A percentile compares a stretch with the other conserved stretches of the same genome.
Evolutionary conservation across 768 basidiomycete species (phyloP).

Genomic region (Lanmaoa pseudosensibilis): DNA sequence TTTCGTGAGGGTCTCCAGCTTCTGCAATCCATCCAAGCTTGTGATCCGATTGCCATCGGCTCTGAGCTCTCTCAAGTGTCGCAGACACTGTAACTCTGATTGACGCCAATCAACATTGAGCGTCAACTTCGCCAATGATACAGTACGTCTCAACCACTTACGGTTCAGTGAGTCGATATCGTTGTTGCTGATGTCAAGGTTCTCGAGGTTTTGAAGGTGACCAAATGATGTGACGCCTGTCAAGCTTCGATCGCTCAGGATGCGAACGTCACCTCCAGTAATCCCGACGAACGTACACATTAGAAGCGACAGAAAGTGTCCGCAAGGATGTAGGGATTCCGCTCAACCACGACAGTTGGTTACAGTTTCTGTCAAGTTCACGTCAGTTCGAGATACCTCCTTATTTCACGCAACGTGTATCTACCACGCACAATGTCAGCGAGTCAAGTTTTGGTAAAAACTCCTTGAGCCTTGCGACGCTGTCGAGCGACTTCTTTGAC

Average conservation of each 20-base stretch:
- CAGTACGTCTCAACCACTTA: conserved; percentile 43
- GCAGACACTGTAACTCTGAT: conserved; percentile 79
- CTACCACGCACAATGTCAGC: conserved; percentile 65
- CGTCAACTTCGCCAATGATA: neutral
- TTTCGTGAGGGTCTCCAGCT: conserved; percentile 79
- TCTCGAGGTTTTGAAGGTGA: conserved; percentile 83
- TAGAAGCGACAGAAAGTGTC: conserved; percentile 75
- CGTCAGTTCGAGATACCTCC: conserved; percentile 15
- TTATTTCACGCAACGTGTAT: conserved; percentile 3
- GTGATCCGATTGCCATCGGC: conserved; percentile 85
- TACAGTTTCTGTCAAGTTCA: conserved; percentile 54
- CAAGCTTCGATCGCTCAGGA: conserved; percentile 50
- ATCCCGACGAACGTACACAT: conserved; percentile 47
- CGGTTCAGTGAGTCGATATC: conserved; percentile 84
- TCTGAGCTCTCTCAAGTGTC: conserved; percentile 83
- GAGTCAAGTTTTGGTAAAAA: conserved; percentile 81
- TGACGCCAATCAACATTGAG: conserved; percentile 10
- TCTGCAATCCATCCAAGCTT: conserved; percentile 72
- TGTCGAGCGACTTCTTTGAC: conserved; percentile 56
- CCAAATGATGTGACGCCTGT: conserved; percentile 85
- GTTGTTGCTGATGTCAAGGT: conserved; percentile 88
- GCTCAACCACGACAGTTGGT: conserved; percentile 77
- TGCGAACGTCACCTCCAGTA: conserved; percentile 10
- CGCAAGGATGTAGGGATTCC: conserved; percentile 71
- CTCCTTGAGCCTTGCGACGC: conserved; percentile 77